These are phyloP conservation scores for Schizothecium vesticola DNA, from an alignment of 495 filamentous ascomycete genomes.

Conservation along the genomic window DNA sequence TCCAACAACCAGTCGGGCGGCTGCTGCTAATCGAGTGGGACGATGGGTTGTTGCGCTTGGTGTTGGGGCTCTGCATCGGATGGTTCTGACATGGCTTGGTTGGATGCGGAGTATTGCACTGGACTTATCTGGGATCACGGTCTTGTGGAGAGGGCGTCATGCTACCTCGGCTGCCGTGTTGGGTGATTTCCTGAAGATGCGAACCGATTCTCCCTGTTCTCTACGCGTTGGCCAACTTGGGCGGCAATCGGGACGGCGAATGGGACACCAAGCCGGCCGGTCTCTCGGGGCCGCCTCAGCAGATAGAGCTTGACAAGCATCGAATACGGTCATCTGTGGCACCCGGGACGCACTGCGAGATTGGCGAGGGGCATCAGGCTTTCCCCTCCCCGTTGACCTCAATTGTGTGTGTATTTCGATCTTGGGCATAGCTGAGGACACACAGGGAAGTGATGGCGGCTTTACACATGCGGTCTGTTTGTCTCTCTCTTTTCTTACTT, in stretches of 20 bases:
- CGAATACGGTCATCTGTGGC: not conserved
- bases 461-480: conserved; percentile 9
- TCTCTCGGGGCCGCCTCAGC: not conserved
- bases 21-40: conserved; percentile 72
- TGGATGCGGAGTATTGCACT: conserved; percentile 19
- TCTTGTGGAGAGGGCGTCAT: not conserved
- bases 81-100: conserved; percentile 21
- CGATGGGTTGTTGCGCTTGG: conserved; percentile 15
- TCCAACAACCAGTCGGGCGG: conserved; percentile 83
- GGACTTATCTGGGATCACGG: conserved; percentile 11
- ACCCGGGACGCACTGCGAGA: conserved; percentile 7
- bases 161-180: not conserved
- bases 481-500: conserved; percentile 3
- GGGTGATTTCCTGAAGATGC: not conserved
- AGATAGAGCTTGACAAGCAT: not conserved
- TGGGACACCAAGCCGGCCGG: not conserved
- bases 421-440: conserved; percentile 30
- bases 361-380: conserved; percentile 10
- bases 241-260: not conserved
- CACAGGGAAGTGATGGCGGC: conserved; percentile 1
- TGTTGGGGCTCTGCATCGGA: conserved; percentile 28
- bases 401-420: conserved; percentile 27
- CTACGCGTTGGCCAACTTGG: not conserved
- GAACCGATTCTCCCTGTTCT: not conserved
- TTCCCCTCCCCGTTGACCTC: conserved; percentile 10